phyloP scores from a whole-genome alignment of 169 alveolate species.

The Ichthyophthirius multifiliis region DNA sequence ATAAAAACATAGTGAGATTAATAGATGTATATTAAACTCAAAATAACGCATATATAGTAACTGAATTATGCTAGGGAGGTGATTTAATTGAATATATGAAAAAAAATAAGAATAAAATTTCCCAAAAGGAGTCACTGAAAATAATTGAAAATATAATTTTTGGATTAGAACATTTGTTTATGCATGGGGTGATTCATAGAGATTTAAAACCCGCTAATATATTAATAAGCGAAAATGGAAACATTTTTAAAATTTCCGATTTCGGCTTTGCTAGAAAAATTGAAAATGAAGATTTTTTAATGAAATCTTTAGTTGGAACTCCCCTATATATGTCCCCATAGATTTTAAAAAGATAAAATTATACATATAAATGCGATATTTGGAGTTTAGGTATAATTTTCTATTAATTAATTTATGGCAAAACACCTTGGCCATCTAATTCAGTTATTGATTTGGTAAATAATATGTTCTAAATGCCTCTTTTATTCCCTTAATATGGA shows the following conservation, averaged over 20 bases:
- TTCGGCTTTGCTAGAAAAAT: slow-evolving; percentile 39
- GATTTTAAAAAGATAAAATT: slow-evolving; percentile 30
- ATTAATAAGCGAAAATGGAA: slow-evolving; percentile 16
- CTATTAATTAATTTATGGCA: slow-evolving; percentile 38
- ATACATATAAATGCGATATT: slow-evolving; percentile 46
- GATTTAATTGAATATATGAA: slow-evolving; percentile 37
- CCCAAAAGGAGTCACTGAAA: slow-evolving; percentile 19
- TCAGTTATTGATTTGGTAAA: not conserved
- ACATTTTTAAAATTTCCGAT: slow-evolving; percentile 38
- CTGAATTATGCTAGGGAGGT: slow-evolving; percentile 44
- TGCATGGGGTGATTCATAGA: slow-evolving; percentile 37
- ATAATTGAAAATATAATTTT: slow-evolving; percentile 17
- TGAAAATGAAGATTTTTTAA: slow-evolving; percentile 4
- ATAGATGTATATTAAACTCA: slow-evolving; percentile 38
- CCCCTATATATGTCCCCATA: slow-evolving; percentile 42
- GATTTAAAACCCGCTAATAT: slow-evolving; percentile 46
- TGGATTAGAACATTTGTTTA: slow-evolving; percentile 20
- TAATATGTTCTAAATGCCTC: not conserved
- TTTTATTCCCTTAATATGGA: not conserved
- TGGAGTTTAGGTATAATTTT: slow-evolving; percentile 56
- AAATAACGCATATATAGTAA: slow-evolving; percentile 39
- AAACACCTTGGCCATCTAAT: slow-evolving; percentile 39
- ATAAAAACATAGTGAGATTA: slow-evolving; percentile 37
- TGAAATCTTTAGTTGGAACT: slow-evolving; percentile 39
- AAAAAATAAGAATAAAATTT: slow-evolving; percentile 9